Base-by-base conservation (phyloP, 2,329 filamentous ascomycete species). In the Cordyceps cateniannulata region DNA sequence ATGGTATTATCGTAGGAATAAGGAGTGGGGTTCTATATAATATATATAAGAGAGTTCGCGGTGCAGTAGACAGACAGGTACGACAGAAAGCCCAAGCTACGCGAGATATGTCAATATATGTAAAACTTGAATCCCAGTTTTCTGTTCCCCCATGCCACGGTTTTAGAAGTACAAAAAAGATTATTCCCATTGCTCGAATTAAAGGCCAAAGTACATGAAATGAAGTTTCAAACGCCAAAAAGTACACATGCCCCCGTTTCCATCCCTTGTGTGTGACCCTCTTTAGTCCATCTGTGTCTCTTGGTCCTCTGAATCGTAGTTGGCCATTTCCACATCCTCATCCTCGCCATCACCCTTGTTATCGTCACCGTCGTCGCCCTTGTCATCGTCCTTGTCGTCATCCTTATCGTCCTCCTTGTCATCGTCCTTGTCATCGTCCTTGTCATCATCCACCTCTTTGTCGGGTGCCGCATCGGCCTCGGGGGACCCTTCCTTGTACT, bases 281-380 rank as follows among this genome's bases (percentile, higher is more conserved):
- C 16, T 45, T 42, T 49, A 60, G 7, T 72, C 70, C 54, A 69
- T 64, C 57, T 72, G 71, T 20, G 69, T 69, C 25, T 75, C 73
- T 60, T 75, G 72, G 45, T 76, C 75, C 58, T 76, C 75, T 2
- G 76, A 76, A 50, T 80, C 78, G 61, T 77, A 75, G 58, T 79
- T 77, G 16, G 67, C 71, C 78, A 81, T 81, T 65, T 81, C 78
- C 5, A 79, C 74, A 62, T 80, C 79, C 59, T 80, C 77, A n/a
- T 79, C 77, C 59, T 77, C 74, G 38, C 73, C 68, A 27, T 69
- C 68, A 12, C 69, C 65, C 65, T 72, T 74, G 73, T 68, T 42
- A 4, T 59, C 62, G 5, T 66, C 63, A 7, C 53, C 63, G 22
- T 64, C 58, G 12, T 66, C 65, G 9, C 68, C 65, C 24, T 20